Percentiles rank a stretch among this genome's conserved stretches.
Conservation (phyloP, 805 yeast species). For the Saccharomycopsis selenospora region DNA sequence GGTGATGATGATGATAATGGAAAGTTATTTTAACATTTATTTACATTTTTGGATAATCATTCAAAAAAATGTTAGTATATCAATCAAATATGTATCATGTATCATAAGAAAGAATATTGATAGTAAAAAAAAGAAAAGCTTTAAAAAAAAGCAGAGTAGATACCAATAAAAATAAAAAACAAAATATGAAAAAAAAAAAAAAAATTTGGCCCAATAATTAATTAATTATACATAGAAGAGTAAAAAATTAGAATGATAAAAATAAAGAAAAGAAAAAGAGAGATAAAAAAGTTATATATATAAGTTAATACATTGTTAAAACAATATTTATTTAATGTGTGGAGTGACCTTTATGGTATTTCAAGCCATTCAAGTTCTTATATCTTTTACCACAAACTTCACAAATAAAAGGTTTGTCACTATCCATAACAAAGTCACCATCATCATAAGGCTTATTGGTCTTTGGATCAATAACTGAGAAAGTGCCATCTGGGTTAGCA, state of each 20-base stretch:
- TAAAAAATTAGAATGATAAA: background rate
- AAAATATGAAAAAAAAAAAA: background rate
- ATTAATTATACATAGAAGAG: background rate
- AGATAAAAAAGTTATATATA: background rate
- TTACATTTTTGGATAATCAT: too few species aligned
- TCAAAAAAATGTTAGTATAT: too few species aligned
- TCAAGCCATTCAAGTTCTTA: slow-evolving; percentile 91
- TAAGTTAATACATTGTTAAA: too few species aligned
- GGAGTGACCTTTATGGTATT: slow-evolving; percentile 97
- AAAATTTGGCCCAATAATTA: background rate
- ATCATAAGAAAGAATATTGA: too few species aligned
- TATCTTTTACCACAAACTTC: slow-evolving; percentile 97
- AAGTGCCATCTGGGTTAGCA: slow-evolving; percentile 88
- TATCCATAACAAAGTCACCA: slow-evolving; percentile 81
- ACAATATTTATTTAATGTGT: slow-evolving; percentile 75
- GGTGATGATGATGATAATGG: too few species aligned
- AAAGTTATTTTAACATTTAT: too few species aligned
- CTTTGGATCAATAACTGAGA: slow-evolving; percentile 87
- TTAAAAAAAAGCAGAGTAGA: background rate
- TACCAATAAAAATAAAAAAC: background rate
- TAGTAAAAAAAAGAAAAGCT: background rate
- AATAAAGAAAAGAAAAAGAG: background rate
- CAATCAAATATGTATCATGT: too few species aligned
- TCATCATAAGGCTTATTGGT: slow-evolving; percentile 84
- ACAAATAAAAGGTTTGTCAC: slow-evolving; percentile 96